These are phyloP conservation scores for Naganishia onofrii DNA, from an alignment of 768 basidiomycete species.

Conservation along the genomic window DNA sequence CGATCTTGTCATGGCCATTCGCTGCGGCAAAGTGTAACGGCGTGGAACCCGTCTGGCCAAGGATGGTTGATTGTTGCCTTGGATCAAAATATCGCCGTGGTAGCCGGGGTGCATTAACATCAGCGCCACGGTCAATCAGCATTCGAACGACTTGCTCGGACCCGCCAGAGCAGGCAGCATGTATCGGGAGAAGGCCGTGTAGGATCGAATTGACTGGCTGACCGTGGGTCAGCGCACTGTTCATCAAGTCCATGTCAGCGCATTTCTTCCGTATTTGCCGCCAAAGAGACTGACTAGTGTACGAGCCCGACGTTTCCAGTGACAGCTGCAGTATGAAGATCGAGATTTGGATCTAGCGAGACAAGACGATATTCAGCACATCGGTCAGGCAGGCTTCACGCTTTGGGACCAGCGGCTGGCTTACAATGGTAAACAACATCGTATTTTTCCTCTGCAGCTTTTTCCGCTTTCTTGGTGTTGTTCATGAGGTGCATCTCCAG, in stretches of 20 bases:
- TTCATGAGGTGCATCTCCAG: slow-evolving; percentile 9
- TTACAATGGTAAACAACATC: slow-evolving; percentile 50
- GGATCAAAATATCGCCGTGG: slow-evolving; percentile 54
- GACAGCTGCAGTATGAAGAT: slow-evolving; percentile 56
- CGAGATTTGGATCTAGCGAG: slow-evolving; percentile 52
- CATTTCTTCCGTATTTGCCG: neutral
- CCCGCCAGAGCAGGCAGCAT: slow-evolving; percentile 89
- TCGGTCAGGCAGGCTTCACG: neutral
- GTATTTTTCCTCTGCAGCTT: slow-evolving; percentile 48
- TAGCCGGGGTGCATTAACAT: slow-evolving; percentile 86
- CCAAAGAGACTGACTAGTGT: slow-evolving; percentile 31
- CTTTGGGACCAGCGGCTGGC: slow-evolving; percentile 19
- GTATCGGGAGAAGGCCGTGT: slow-evolving; percentile 93
- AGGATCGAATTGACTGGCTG: slow-evolving; percentile 95
- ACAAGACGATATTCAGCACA: neutral
- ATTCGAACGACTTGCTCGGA: slow-evolving; percentile 81
- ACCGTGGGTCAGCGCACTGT: slow-evolving; percentile 75
- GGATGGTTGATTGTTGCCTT: slow-evolving; percentile 11
- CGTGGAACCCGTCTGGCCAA: slow-evolving; percentile 64
- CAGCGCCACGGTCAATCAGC: slow-evolving; percentile 90
- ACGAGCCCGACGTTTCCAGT: slow-evolving; percentile 69
- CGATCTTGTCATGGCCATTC: slow-evolving; percentile 78
- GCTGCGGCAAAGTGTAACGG: slow-evolving; percentile 96
- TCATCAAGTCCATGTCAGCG: neutral
- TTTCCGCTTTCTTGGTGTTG: slow-evolving; percentile 19